These are phyloP conservation scores for Stachybotrys chlorohalonatus DNA, from an alignment of 2,329 filamentous ascomycete genomes.

Conservation along the genomic window DNA sequence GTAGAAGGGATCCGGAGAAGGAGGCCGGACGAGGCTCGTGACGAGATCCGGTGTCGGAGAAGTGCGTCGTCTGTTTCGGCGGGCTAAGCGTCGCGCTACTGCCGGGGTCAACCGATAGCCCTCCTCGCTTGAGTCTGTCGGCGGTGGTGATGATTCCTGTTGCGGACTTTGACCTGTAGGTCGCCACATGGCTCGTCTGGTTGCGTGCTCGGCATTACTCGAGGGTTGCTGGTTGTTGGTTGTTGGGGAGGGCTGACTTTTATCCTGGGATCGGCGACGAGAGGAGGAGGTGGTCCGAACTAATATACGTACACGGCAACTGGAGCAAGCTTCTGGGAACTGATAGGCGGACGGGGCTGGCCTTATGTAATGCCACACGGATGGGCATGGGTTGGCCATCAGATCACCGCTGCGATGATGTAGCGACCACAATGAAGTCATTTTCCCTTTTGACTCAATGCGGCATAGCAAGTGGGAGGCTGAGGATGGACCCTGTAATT, in stretches of 20 bases:
- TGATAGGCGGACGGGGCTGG: neutral
- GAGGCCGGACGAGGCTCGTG: constrained; percentile 27
- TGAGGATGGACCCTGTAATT: neutral
- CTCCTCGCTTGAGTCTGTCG: constrained; percentile 25
- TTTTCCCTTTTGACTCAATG: neutral
- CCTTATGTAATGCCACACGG: neutral
- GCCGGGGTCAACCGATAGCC: constrained; percentile 23
- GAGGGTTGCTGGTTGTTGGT: neutral
- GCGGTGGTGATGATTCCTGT: constrained; percentile 6
- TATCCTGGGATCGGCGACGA: neutral
- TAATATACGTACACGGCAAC: neutral
- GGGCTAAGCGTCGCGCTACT: constrained; percentile 24
- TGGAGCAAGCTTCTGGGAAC: neutral
- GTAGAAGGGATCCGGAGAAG: constrained; percentile 23
- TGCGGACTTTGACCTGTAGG: neutral
- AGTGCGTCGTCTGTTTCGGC: constrained; percentile 22
- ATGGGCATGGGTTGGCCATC: neutral
- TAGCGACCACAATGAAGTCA: neutral
- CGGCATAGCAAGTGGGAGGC: neutral
- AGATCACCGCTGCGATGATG: neutral
- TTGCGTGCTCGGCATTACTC: neutral
- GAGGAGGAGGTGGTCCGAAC: neutral
- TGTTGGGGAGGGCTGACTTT: neutral
- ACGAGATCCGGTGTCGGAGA: constrained; percentile 29
- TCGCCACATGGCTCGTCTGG: neutral